phyloP scores from a whole-genome alignment of 768 basidiomycete species.

The Russula emetica region DNA sequence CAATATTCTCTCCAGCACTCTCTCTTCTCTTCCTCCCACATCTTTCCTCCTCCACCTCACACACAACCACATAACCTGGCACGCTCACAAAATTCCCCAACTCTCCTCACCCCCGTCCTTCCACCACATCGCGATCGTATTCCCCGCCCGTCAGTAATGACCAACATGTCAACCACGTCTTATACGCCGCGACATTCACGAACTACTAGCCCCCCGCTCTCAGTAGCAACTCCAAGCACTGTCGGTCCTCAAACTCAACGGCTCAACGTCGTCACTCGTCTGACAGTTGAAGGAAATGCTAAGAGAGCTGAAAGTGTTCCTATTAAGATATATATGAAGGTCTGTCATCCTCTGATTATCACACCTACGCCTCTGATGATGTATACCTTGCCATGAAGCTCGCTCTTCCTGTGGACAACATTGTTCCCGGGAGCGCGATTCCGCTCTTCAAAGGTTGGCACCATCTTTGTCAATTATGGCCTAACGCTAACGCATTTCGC shows the following conservation, averaged over 20 bases:
- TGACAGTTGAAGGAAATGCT: slow-evolving; percentile 70
- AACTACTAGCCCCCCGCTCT: slow-evolving; percentile 34
- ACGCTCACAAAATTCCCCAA: not conserved
- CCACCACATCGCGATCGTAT: not conserved
- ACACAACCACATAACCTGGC: not conserved
- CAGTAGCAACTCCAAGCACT: slow-evolving; percentile 29
- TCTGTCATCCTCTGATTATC: slow-evolving; percentile 33
- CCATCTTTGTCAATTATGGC: not conserved
- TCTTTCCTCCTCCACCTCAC: not conserved
- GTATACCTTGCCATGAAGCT: slow-evolving; percentile 39
- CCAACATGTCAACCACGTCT: slow-evolving; percentile 21
- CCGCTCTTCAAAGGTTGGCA: slow-evolving; percentile 64
- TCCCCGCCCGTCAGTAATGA: not conserved
- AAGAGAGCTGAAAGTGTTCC: slow-evolving; percentile 62
- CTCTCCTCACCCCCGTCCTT: not conserved
- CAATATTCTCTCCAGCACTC: not conserved
- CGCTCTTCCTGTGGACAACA: slow-evolving; percentile 58
- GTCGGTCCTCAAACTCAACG: slow-evolving; percentile 36
- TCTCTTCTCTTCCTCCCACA: not conserved
- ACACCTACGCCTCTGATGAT: not conserved
- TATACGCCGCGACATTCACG: slow-evolving; percentile 29
- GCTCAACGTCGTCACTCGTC: slow-evolving; percentile 65
- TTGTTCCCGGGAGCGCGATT: slow-evolving; percentile 63
- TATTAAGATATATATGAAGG: slow-evolving; percentile 76
- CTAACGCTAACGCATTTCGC: slow-evolving; percentile 9